These are phyloP conservation scores for Cyathus olla DNA, from an alignment of 1,284 basidiomycete genomes.

Conservation along the genomic window DNA sequence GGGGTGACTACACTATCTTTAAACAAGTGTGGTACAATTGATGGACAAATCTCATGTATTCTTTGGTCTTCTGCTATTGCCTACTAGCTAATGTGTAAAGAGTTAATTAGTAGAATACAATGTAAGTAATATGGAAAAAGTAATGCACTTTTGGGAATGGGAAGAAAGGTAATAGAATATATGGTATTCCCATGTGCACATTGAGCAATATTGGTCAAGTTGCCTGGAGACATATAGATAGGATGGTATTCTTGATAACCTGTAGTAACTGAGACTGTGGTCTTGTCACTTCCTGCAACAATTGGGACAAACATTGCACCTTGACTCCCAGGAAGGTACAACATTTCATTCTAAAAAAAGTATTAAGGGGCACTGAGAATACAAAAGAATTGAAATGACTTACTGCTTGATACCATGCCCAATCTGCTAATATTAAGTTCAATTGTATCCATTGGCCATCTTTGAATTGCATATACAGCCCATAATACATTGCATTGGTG, in stretches of 20 bases:
- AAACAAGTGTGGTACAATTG: constrained; percentile 41
- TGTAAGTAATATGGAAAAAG: constrained; percentile 1
- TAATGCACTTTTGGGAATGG: constrained; percentile 44
- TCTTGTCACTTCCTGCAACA: neutral
- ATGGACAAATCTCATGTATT: constrained; percentile 31
- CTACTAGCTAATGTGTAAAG: constrained; percentile 10
- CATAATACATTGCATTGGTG: neutral
- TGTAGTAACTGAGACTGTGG: constrained; percentile 31
- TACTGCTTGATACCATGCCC: constrained; percentile 12
- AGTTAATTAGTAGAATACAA: constrained; percentile 1
- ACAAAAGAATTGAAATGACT: neutral
- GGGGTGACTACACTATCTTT: constrained; percentile 17
- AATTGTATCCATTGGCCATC: constrained; percentile 3
- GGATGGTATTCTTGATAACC: constrained; percentile 29
- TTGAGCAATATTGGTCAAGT: constrained; percentile 19
- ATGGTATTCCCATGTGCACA: constrained; percentile 33
- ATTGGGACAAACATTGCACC: neutral
- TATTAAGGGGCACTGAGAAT: neutral
- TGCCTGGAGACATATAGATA: constrained; percentile 27
- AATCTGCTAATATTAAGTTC: constrained; percentile 11
- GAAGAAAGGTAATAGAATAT: constrained; percentile 35
- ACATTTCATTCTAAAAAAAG: neutral
- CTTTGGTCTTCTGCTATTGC: constrained; percentile 10
- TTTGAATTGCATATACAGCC: constrained; percentile 5
- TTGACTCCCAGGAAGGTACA: neutral